phyloP scores from a whole-genome alignment of 2,329 filamentous ascomycete species.

The Ophiocordyceps sinensis region DNA sequence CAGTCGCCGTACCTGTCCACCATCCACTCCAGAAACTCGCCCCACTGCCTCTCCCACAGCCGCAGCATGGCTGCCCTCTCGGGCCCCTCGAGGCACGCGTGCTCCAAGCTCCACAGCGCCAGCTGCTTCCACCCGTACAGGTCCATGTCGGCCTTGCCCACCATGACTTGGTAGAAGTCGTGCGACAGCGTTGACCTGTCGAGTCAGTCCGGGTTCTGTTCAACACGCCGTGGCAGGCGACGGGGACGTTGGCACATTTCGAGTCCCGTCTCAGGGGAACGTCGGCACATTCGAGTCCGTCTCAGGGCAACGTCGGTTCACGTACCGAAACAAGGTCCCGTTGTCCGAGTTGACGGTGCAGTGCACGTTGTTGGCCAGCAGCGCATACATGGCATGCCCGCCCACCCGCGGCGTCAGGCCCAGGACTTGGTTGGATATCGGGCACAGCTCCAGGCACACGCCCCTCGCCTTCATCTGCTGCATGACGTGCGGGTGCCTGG shows the following conservation, averaged over 20 bases:
- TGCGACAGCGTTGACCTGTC: conserved; percentile 54
- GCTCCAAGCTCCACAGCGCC: conserved; percentile 45
- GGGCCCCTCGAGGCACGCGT: conserved; percentile 35
- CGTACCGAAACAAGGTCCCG: conserved; percentile 53
- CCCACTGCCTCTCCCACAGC: conserved; percentile 43
- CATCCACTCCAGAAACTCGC: conserved; percentile 39
- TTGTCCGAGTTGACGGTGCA: conserved; percentile 67
- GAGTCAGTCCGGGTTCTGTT: no score
- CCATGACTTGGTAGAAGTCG: conserved; percentile 65
- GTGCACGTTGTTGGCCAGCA: conserved; percentile 58
- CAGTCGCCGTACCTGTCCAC: conserved; percentile 22
- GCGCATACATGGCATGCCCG: conserved; percentile 51
- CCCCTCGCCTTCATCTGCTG: conserved; percentile 46
- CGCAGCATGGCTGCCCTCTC: conserved; percentile 22
- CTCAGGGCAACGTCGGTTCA: background rate
- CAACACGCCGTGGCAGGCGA: no score
- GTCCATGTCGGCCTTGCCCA: conserved; percentile 51
- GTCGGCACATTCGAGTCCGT: no score
- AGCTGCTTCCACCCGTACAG: conserved; percentile 60
- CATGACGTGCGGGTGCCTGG: conserved; percentile 53
- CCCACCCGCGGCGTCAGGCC: conserved; percentile 51
- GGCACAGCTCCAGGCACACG: conserved; percentile 62
- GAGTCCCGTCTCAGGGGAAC: no score
- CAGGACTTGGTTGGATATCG: conserved; percentile 63
- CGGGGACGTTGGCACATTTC: no score